phyloP scores from a whole-genome alignment of 202 grass and related monocot species.

The Setaria viridis region DNA sequence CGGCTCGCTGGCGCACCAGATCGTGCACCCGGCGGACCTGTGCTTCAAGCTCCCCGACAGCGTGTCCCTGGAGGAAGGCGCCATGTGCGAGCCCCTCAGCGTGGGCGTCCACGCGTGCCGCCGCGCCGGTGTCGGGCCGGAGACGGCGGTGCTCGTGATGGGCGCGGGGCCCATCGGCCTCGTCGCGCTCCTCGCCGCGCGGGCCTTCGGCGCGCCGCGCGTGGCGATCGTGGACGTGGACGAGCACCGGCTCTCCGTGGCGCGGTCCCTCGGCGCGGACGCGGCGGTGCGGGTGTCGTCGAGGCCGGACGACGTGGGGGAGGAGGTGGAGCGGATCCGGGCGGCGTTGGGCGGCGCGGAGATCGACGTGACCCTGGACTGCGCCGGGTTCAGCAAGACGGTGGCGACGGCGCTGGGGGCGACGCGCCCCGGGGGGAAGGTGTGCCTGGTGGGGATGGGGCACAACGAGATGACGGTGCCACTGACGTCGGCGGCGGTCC shows the following conservation, averaged over 20 bases:
- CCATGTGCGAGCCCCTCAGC: constrained; percentile 99
- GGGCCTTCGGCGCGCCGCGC: constrained; percentile 67
- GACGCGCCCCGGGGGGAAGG: constrained; percentile 71
- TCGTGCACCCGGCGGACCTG: constrained; percentile 88
- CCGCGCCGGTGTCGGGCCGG: constrained; percentile 68
- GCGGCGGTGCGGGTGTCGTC: constrained; percentile 59
- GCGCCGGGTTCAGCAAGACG: constrained; percentile 90
- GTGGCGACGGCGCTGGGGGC: constrained; percentile 83
- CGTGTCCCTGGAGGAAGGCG: constrained; percentile 85
- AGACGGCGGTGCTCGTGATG: constrained; percentile 73
- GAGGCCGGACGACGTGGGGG: constrained; percentile 45
- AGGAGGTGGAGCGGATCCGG: constrained; percentile 60
- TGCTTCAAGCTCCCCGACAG: constrained; percentile 90
- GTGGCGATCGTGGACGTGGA: constrained; percentile 80
- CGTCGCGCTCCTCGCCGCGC: constrained; percentile 71
- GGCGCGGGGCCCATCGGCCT: constrained; percentile 88
- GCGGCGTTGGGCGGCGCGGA: constrained; percentile 58
- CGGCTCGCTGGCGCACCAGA: constrained; percentile 82
- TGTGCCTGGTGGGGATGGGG: constrained; percentile 89
- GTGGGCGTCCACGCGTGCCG: constrained; percentile 90
- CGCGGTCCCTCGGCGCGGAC: constrained; percentile 69
- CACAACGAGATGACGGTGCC: constrained; percentile 94
- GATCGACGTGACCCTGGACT: constrained; percentile 84
- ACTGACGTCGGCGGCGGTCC: constrained; percentile 69
- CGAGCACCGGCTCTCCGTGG: constrained; percentile 78